Base-by-base conservation (phyloP, 176 grass and related monocot species). In the Aechmea fasciata region DNA sequence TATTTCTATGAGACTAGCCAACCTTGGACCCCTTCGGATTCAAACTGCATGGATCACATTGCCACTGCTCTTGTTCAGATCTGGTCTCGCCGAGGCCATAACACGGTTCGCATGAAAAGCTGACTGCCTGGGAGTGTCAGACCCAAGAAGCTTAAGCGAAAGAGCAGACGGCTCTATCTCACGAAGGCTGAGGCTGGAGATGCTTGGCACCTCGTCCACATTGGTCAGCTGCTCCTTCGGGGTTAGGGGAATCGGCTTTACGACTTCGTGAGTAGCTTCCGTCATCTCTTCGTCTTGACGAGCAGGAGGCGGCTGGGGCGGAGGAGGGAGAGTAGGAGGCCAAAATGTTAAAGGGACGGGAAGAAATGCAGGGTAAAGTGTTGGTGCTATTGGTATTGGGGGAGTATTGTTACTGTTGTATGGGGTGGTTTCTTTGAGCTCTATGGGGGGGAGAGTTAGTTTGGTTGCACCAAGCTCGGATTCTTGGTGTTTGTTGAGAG, bases 161-260 rank as follows among this genome's bases (percentile, higher is more conserved):
- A 89, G 92, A 53, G 81, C 69, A 63, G 85, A 73, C 17, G 85
- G 76, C 64, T 92, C 83, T 49, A 79, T 62, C 33, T 91, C 92
- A 52, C 66, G 84, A 51, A 96, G 91, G 20, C 74, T 88, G 71
- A 96, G 92, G 29, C 89, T 96, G 57, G 92, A 92, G 73, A 96
- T 96, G 70, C 81, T 55, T 0, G 65, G 81, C 66, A 96, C 73
- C 73, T 96, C 86, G 74, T 91, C 85, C 1, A 75, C 81, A 69
- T 78, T 91, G 57, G 83, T 54, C 48, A 33, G 66, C 64, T 81
- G 66, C 64, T 81, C 89, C 67, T 92, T 92, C 13, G 76, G 67
- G 65, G 72, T 61, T 64, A 85, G 57, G 53, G 88, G 85, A 33
- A 78, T 91, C 2, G 92, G 88, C 75, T 87, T 92, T 64, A 89